Conservation (phyloP, 2,329 filamentous ascomycete genomes). For the Diplodia sapinea region DNA sequence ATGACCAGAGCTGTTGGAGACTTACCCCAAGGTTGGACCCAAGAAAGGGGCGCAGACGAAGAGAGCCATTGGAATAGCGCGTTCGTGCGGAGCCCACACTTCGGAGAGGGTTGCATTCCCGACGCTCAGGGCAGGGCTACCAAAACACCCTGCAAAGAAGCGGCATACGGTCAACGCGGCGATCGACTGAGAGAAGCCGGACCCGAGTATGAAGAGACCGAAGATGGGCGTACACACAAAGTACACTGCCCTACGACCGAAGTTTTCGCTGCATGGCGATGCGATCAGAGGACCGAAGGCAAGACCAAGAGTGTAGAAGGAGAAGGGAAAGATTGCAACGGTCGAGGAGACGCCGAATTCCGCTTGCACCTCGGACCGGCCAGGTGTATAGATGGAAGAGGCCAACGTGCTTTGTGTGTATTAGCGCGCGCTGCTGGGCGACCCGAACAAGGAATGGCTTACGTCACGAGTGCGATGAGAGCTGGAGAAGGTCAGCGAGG, state of each 20-base stretch:
- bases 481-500: slow-evolving; percentile 55
- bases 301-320: slow-evolving; percentile 51
- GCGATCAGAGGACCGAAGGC: slow-evolving; percentile 74
- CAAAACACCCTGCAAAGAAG: slow-evolving; percentile 51
- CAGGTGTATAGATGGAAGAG: slow-evolving; percentile 32
- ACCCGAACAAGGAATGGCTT: background rate
- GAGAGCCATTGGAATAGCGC: slow-evolving; percentile 41
- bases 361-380: slow-evolving; percentile 19
- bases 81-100: slow-evolving; percentile 40
- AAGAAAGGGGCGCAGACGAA: slow-evolving; percentile 48
- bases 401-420: slow-evolving; percentile 11
- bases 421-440: background rate
- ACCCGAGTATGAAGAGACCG: slow-evolving; percentile 56
- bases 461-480: slow-evolving; percentile 28
- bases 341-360: slow-evolving; percentile 36
- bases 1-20: slow-evolving; percentile 16
- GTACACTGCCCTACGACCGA: slow-evolving; percentile 71
- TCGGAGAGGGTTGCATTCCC: slow-evolving; percentile 50
- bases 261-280: slow-evolving; percentile 75
- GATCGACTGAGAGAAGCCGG: slow-evolving; percentile 63
- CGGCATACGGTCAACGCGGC: slow-evolving; percentile 73
- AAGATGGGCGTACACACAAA: slow-evolving; percentile 70
- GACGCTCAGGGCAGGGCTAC: slow-evolving; percentile 44
- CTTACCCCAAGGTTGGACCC: slow-evolving; percentile 44
- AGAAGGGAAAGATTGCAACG: slow-evolving; percentile 37